Evolutionary conservation across 2,329 filamentous ascomycete genomes (phyloP), one percentile per base, ranked within the genome.

Genomic region (Penicillium polonicum): DNA sequence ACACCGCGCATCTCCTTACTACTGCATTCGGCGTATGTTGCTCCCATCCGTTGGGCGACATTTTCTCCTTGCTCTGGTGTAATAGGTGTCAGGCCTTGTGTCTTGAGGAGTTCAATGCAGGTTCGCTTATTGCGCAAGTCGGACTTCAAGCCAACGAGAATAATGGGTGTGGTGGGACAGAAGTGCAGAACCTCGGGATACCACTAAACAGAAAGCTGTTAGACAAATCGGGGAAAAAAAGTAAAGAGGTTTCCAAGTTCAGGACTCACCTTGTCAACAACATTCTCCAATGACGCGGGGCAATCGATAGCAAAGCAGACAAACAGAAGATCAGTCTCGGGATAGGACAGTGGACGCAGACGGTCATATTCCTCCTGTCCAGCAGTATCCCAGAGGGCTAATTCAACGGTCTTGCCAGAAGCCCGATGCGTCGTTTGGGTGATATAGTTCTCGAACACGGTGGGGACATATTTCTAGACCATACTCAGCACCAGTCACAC

Each of bases 381-480:
- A 68, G 94, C 94, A 29, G 94, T 99, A 78, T 99, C 94, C 94
- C 94, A 99, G 52, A 99, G 84, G 41, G 94, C 94, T 60, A 99
- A 85, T 80, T 99, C 94, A 66, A 99, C 92, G 57, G 89, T 92
- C 83, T 97, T 97, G 72, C 93, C 92, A 13, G 89, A 90, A 44
- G 87, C 85, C 64, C 87, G 86, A 78, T 99, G 94, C 59, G 88
- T 89, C 57, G 93, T 95, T 76, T 96, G 93, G 54, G 94, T 97
- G 79, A 99, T 97, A 85, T 99, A 99, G 82, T 99, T 99, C 74
- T 99, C 94, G 76, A 99, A 99, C 52, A 99, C 94, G 2, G 94
- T 99, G 4, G 94, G 94, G 41, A 99, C 94, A 71, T 99, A 99
- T 97, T 97, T 97, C 94, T 99, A 48, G 25, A 23, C 19, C 9